These are phyloP conservation scores for Aspergillus terreus DNA, from an alignment of 2,329 filamentous ascomycete genomes.

Conservation along the genomic window DNA sequence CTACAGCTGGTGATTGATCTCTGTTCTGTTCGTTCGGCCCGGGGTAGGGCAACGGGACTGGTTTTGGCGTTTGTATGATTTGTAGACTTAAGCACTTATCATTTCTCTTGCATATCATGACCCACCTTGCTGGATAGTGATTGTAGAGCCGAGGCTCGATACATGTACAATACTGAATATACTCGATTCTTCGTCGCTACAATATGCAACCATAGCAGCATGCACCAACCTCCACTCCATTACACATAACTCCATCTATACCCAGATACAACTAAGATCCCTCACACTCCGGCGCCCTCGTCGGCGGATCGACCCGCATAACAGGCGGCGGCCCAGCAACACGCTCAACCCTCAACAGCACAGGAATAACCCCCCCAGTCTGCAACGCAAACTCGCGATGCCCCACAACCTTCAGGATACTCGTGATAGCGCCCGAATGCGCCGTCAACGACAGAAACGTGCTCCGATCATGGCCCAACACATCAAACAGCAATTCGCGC, in stretches of 20 bases:
- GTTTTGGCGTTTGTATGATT: slow-evolving; percentile 19
- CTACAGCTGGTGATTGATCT: slow-evolving; percentile 73
- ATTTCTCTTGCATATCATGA: slow-evolving; percentile 4
- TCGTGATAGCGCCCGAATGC: slow-evolving; percentile 58
- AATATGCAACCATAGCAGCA: not conserved
- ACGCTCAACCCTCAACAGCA: slow-evolving; percentile 45
- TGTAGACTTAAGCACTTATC: slow-evolving; percentile 20
- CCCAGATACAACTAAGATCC: not conserved
- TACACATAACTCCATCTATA: no score
- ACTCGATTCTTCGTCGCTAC: slow-evolving; percentile 1
- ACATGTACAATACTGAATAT: slow-evolving; percentile 14
- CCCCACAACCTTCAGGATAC: slow-evolving; percentile 45
- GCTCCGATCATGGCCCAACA: slow-evolving; percentile 48
- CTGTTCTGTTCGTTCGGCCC: slow-evolving; percentile 4
- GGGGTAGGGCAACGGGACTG: not conserved
- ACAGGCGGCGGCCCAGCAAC: slow-evolving; percentile 15
- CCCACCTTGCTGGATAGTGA: no score
- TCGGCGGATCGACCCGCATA: slow-evolving; percentile 24
- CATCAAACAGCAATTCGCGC: slow-evolving; percentile 48
- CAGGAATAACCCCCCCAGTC: slow-evolving; percentile 51
- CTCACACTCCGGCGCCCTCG: slow-evolving; percentile 20
- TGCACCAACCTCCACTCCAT: not conserved
- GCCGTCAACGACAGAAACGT: slow-evolving; percentile 53
- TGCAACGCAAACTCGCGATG: slow-evolving; percentile 46
- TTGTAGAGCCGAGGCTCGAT: not conserved